A percentile compares a stretch with the other conserved stretches of the same genome.
phyloP scores from a whole-genome alignment of 495 filamentous ascomycete species.

The Xylaria nigripes region DNA sequence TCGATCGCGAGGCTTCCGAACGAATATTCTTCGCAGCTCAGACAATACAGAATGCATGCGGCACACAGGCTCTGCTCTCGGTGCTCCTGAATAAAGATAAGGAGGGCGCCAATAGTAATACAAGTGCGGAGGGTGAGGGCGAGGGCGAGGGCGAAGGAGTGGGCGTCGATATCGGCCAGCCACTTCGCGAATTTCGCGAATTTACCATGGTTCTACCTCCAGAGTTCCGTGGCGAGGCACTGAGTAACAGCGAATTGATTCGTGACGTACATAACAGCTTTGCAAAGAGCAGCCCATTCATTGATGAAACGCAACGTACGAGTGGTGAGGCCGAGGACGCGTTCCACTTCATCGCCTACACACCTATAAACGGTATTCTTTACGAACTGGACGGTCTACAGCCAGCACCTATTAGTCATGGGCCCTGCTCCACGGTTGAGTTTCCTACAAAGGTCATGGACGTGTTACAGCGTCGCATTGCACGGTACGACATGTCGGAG shows the following conservation, averaged over 20 bases:
- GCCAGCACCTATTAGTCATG: conserved; percentile 85
- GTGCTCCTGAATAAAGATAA: conserved; percentile 71
- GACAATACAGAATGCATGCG: conserved; percentile 98
- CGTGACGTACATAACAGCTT: conserved; percentile 92
- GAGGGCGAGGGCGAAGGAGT: too few relatives aligned
- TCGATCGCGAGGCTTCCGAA: conserved; percentile 65
- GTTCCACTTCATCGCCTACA: conserved; percentile 98
- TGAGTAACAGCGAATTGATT: conserved; percentile 68
- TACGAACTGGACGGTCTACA: conserved; percentile 96
- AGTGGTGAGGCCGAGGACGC: conserved; percentile 64
- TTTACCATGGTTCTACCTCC: conserved; percentile 84
- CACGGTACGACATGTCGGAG: conserved; percentile 74
- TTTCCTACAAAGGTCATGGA: conserved; percentile 82
- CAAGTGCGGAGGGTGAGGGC: too few relatives aligned
- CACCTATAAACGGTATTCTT: conserved; percentile 62
- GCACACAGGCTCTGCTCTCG: conserved; percentile 89
- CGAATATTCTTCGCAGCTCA: conserved; percentile 90
- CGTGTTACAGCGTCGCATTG: conserved; percentile 76
- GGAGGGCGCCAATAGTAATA: conserved; percentile 1
- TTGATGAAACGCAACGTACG: conserved; percentile 71
- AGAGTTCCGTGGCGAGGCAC: conserved; percentile 57
- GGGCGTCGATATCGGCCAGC: conserved; percentile 45
- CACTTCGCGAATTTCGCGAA: conserved; percentile 73
- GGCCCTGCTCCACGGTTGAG: conserved; percentile 53
- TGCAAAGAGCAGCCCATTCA: conserved; percentile 78